Evolutionary conservation across 257 asterid genomes (phyloP).

Genomic region (Fraxinus quadrangulata): DNA sequence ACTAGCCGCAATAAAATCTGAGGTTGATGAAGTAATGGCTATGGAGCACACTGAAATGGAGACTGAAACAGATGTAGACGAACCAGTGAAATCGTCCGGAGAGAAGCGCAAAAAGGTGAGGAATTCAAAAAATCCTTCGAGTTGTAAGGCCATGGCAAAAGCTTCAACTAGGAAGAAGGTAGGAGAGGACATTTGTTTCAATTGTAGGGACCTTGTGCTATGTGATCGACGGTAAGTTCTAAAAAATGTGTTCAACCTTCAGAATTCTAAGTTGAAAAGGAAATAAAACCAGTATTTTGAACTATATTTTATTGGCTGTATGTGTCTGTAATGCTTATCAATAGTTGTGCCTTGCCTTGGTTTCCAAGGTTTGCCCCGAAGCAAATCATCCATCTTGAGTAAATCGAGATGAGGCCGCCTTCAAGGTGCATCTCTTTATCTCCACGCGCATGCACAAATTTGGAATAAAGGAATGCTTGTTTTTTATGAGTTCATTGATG

Average conservation of each 20-base stretch:
- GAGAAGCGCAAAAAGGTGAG: conserved; percentile 79
- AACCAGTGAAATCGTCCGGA: conserved; percentile 53
- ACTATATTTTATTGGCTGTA: not conserved
- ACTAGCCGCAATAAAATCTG: conserved; percentile 44
- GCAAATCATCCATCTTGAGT: conserved; percentile 95
- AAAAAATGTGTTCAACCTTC: conserved; percentile 14
- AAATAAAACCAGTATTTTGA: not conserved
- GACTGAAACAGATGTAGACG: conserved; percentile 67
- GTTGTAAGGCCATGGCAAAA: conserved; percentile 45
- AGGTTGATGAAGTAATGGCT: conserved; percentile 56
- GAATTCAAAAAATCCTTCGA: conserved; percentile 43
- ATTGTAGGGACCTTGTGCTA: conserved; percentile 86
- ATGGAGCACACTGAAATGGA: conserved; percentile 79
- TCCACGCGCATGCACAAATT: not conserved
- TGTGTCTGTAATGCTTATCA: conserved; percentile 14
- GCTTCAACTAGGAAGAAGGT: conserved; percentile 52
- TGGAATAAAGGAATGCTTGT: not conserved
- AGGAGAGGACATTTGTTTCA: conserved; percentile 94
- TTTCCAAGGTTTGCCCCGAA: conserved; percentile 88
- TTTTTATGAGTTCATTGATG: not conserved
- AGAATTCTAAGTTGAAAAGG: not conserved
- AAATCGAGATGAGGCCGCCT: conserved; percentile 85
- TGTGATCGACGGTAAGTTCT: conserved; percentile 80
- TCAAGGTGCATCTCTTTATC: conserved; percentile 39
- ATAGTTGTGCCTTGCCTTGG: conserved; percentile 23